Base-by-base conservation (phyloP, 441 rosid species). In the Arabidopsis hybrid region DNA sequence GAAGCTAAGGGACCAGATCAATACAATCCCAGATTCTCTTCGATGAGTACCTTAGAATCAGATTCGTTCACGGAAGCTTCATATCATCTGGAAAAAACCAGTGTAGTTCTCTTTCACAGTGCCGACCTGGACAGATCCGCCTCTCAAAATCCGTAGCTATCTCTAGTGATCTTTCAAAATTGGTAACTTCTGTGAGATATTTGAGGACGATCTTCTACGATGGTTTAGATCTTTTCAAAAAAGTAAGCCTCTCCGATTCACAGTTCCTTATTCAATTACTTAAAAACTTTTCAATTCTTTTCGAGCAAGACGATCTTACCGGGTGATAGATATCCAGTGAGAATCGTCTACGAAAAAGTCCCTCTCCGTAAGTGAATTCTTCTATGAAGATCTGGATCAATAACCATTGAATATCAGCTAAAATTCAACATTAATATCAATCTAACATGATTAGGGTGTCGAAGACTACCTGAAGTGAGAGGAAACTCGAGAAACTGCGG, bases 301-400 rank as follows among this genome's bases (percentile, higher is more conserved):
- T 46, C 62, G 63, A 52, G 69, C 46, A 74, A 49, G 59, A 65
- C 14, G 61, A 61, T 51, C 68, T 71, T 57, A 69, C 65, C 51
- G 1, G 39, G 36, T 10, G n/a, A 39, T n/a, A 32, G 38, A n/a
- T 67, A 39, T 14, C 50, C 14, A 53, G 40, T 52, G 71, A 51
- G 55, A 39, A 65, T 6, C 42, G 8, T 45, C 12, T 31, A 45
- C 9, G 36, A 38, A 13, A 16, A 53, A 45, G 7, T 65, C 60
- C 38, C 34, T 52, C 69, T 32, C 14, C 52, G 57, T 4, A 40
- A 18, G 2, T 47, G 31, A 59, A 21, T 70, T 7, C 13, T 10
- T 38, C 46, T 35, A 52, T 35, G 6, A 69, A 63, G 79, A 76
- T 76, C 72, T 71, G 55, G 76, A 71, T 71, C 67, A 59, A 18